Evolutionary conservation across 768 basidiomycete species (phyloP).

Genomic region (Dacryopinax primogenitus): DNA sequence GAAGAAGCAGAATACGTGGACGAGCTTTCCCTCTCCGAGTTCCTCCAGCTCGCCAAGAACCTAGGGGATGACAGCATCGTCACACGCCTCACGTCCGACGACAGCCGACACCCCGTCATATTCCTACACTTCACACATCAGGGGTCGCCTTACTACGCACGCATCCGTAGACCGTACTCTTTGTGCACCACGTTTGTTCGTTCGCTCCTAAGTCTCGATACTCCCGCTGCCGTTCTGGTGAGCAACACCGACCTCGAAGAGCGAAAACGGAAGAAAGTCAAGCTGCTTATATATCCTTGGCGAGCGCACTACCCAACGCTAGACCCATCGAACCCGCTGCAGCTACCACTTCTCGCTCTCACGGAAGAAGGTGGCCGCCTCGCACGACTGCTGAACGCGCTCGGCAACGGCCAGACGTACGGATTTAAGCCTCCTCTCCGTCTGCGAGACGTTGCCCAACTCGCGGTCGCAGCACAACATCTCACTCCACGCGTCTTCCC

Average conservation of each 20-base stretch:
- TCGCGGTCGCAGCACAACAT: background rate
- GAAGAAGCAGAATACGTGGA: background rate
- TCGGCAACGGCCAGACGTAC: conserved; percentile 3
- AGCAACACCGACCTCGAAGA: background rate
- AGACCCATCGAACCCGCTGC: background rate
- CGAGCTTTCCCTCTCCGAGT: background rate
- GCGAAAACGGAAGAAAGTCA: background rate
- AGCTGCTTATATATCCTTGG: conserved; percentile 1
- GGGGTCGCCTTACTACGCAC: background rate
- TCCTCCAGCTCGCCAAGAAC: background rate
- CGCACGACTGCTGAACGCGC: background rate
- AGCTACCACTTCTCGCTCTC: background rate
- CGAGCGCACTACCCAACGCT: background rate
- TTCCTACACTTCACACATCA: background rate
- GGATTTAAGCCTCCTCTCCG: background rate
- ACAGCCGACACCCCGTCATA: background rate
- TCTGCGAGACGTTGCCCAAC: background rate
- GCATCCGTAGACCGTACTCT: background rate
- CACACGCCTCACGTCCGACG: background rate
- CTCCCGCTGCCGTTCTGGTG: background rate
- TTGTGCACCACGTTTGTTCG: background rate
- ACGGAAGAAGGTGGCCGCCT: conserved; percentile 2
- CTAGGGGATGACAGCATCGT: background rate
- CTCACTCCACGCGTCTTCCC: background rate
- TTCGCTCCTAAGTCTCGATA: background rate